Base-by-base conservation (phyloP, 2,329 filamentous ascomycete genomes). In the Chrysoporthe cubensis region DNA sequence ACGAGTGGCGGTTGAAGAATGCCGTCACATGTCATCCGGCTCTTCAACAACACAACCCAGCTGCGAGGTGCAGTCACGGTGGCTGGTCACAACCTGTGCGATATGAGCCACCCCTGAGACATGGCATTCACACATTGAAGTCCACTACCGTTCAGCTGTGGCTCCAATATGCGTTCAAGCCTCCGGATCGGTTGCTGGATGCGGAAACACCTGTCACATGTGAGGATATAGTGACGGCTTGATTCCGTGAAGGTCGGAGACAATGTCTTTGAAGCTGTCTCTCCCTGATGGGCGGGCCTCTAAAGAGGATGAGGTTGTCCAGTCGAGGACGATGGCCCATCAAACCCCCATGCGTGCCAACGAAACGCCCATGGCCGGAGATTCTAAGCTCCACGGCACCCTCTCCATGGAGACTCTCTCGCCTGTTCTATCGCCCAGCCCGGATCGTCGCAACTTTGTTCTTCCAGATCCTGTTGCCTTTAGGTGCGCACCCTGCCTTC, bases 391-490 rank as follows among this genome's bases (percentile, higher is more conserved):
- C 57, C 75, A 77, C 68, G 67, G 71, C 46, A 69, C 76, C 16
- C 61, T 68, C 46, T 71, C 71, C 48, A 66, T 48, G 54, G 62
- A 69, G 13, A 67, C 73, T 32, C 48, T 68, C 52, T 69, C 74
- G 2, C 69, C 69, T 18, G 65, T 74, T 18, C 69, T 76, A 32
- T 74, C 76, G 21, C 74, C 78, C 3, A 73, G 60, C 18, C 70
- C 75, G 8, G 72, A 72, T 37, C 78, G 81, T 57, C 83, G 83
- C 68, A 79, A 81, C 70, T 79, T 88, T 42, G 84, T 86, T n/a
- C 82, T 88, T 70, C 84, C 87, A 2, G 87, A 89, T 72, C 86
- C 86, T 21, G 81, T 88, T 62, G 85, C 86, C 9, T 85, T 88
- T 71, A 81, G 82, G 84, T 87, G 75, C 62, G 80, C 65, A 14